Base-by-base conservation (phyloP, 192 early-diverging fungal genomes). In the Spinellus fusiger region DNA sequence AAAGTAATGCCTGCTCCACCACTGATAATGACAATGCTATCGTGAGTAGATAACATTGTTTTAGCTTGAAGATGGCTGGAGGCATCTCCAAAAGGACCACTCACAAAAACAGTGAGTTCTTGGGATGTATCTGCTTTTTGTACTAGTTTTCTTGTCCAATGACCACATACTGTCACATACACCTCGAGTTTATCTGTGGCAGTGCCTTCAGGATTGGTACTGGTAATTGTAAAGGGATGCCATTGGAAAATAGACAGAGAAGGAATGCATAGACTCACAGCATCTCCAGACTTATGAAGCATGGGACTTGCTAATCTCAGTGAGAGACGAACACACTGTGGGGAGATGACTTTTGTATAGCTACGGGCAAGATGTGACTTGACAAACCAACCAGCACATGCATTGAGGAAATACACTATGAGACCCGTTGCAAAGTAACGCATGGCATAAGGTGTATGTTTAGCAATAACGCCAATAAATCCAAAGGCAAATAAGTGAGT, bases 391-490 rank as follows among this genome's bases (percentile, higher is more conserved):
- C 69, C 70, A 20, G 71, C 68, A 23, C 76, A 62, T 0, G 72
- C 48, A 47, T 81, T 77, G 26, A 77, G 51, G 0, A 70, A n/a
- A 49, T 78, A 78, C 35, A 70, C 63, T 48, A 81, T 47, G 15
- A 81, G 53, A 10, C 79, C 79, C 2, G 69, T 54, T 4, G 57
- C 51, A 23, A 74, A 78, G 56, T 76, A 81, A 4, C 79, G 74
- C 76, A 78, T 76, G 0, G 76, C 79, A 48, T 81, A 81, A 10
- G 82, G 80, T 7, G 82, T 78, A 46, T 84, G 82, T 3, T 71
- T 49, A 16, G 75, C 70, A n/a, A 74, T 73, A 0, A 77, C 54
- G 22, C 76, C 69, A 15, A 84, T 50, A 35, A 82, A 77, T 5
- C 70, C 70, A 49, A 80, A 64, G 10, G 74, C 52, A 1, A 73